Evolutionary conservation across 2,329 filamentous ascomycete genomes (phyloP), one percentile per base, ranked within the genome.

Genomic region (Cladosporium cucumerinum): DNA sequence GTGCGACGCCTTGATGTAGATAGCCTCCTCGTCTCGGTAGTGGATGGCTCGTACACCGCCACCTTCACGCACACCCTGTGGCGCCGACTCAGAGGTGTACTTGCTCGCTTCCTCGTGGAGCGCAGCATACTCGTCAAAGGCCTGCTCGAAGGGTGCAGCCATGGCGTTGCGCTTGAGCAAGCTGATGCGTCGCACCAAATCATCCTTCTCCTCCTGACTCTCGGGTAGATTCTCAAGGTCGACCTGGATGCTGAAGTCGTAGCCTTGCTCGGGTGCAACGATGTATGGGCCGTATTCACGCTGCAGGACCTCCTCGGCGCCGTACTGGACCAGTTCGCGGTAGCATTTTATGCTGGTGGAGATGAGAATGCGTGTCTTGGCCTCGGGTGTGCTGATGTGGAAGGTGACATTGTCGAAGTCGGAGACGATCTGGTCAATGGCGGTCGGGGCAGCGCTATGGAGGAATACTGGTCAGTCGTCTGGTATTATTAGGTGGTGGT

Each of bases 381-480:
- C 83, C 78, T 97, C 93, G 66, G 94, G 95, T 1, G 95, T 99
- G 43, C 94, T 98, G 75, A 99, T 93, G 80, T 99, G 95, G 81
- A 98, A 99, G 71, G 91, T 96, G 72, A 98, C 95, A 77, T 94
- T 94, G 81, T 99, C 96, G 77, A 99, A 99, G 81, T 99, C 95
- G 77, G 94, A 98, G 68, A 97, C 92, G 69, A 96, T 92, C 83
- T 99, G 95, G 81, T 99, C 96, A 78, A 99, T 97, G 72, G 91
- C 92, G 66, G 87, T 86, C 66, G 93, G 92, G 71, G 92, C 82
- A 78, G 90, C 90, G 80, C 94, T 97, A 75, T 69, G 36, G 36
- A 72, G 25, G 43, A 11, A 21, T 12, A 18, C 28, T 49, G 43
- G 61, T 64, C 34, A 64, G 61, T 52, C 52, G 61, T 57, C 23